These are phyloP conservation scores for Odonthalia washingtoniensis DNA, from an alignment of 31 red algal species.

Conservation along the genomic window DNA sequence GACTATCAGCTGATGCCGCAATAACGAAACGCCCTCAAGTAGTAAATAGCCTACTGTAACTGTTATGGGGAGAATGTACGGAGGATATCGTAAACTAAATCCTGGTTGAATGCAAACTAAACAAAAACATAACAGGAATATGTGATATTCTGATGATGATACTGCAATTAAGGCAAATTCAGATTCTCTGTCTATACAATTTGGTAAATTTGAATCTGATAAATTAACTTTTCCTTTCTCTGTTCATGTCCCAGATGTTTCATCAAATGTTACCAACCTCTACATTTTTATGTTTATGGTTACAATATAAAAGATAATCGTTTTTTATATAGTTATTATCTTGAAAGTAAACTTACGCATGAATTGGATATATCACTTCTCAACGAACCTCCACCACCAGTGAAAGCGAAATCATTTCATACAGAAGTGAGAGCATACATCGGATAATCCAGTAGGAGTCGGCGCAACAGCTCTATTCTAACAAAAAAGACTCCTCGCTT, in stretches of 20 bases:
- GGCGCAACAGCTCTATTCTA: conserved; percentile 54
- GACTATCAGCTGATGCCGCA: conserved; percentile 67
- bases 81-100: conserved; percentile 29
- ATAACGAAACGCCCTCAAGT: conserved; percentile 23
- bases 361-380: conserved; percentile 66
- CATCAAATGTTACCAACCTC: conserved; percentile 53
- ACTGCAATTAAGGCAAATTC: conserved; percentile 48
- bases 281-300: conserved; percentile 25
- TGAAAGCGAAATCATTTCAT: conserved; percentile 22
- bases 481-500: no score
- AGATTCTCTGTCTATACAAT: conserved; percentile 24
- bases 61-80: conserved; percentile 61
- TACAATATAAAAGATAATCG: not conserved
- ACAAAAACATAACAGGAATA: conserved; percentile 54
- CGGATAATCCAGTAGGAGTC: conserved; percentile 42
- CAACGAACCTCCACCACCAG: conserved; percentile 65
- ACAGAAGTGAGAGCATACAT: conserved; percentile 53
- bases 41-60: conserved; percentile 54
- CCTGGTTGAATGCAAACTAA: conserved; percentile 48
- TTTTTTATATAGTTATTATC: not conserved
- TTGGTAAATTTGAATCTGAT: conserved; percentile 32
- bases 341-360: conserved; percentile 54
- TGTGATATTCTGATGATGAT: conserved; percentile 61
- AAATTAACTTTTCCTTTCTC: conserved; percentile 27
- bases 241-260: not conserved